A percentile compares a stretch with the other conserved stretches of the same genome.
Evolutionary conservation across 768 basidiomycete genomes (phyloP).

Genomic region (Clitopilus hobsonii): DNA sequence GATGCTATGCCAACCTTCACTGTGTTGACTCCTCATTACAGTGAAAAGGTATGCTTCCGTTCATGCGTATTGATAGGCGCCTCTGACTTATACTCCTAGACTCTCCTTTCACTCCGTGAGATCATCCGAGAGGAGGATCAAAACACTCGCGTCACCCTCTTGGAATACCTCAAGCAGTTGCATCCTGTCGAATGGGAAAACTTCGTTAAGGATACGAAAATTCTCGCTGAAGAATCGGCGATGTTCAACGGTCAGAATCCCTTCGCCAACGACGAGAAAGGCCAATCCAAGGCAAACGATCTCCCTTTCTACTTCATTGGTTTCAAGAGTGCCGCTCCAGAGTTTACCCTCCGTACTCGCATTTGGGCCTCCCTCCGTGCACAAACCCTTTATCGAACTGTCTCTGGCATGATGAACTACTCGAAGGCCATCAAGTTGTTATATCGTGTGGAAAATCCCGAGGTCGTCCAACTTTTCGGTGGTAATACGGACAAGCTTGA

Average conservation of each 20-base stretch:
- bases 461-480: constrained; percentile 95
- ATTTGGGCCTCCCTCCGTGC: constrained; percentile 99
- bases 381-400: constrained; percentile 97
- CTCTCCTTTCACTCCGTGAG: constrained; percentile 91
- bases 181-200: constrained; percentile 99
- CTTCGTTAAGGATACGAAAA: constrained; percentile 99
- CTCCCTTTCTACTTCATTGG: constrained; percentile 98
- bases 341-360: constrained; percentile 96
- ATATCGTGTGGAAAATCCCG: constrained; percentile 99
- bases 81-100: constrained; percentile 37
- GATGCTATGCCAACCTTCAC: constrained; percentile 99
- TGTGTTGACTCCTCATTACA: constrained; percentile 96
- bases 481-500: constrained; percentile 97
- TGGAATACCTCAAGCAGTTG: constrained; percentile 97
- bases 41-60: constrained; percentile 71
- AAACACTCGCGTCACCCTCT: constrained; percentile 91
- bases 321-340: constrained; percentile 97
- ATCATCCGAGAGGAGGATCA: constrained; percentile 99
- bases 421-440: constrained; percentile 98
- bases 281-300: constrained; percentile 79
- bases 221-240: constrained; percentile 92
- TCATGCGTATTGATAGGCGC: background rate
- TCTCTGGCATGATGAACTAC: constrained; percentile 99
- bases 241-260: constrained; percentile 77
- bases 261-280: constrained; percentile 73